These are phyloP conservation scores for Sporothrix sp. DNA, from an alignment of 2,329 filamentous ascomycete genomes.

Conservation along the genomic window DNA sequence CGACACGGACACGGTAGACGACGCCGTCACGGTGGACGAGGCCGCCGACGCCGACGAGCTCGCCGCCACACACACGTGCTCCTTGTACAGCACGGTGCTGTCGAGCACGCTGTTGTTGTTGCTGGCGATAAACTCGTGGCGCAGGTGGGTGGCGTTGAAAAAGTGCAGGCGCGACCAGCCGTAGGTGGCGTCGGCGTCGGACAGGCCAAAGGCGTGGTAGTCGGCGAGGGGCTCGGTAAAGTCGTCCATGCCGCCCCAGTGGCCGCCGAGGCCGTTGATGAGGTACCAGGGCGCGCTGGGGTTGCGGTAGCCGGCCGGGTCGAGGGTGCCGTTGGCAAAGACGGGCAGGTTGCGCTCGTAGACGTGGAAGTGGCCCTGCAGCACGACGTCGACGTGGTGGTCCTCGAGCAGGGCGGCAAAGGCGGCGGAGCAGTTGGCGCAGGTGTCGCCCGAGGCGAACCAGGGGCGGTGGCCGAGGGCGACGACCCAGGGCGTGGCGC, in stretches of 20 bases:
- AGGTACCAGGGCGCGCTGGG: conserved; percentile 19
- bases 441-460: conserved; percentile 25
- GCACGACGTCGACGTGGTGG: conserved; percentile 16
- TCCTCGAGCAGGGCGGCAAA: conserved; percentile 13
- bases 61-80: not conserved
- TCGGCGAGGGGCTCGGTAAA: conserved; percentile 7
- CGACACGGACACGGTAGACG: not conserved
- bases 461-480: conserved; percentile 40
- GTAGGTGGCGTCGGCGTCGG: conserved; percentile 25
- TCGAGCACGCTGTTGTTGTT: conserved; percentile 24
- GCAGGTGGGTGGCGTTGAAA: conserved; percentile 31
- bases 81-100: conserved; percentile 23
- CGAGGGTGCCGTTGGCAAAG: conserved; percentile 9
- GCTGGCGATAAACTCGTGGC: conserved; percentile 27
- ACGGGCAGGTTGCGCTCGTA: conserved; percentile 21
- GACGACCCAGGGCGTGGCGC: conserved; percentile 40
- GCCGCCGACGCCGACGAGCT: not conserved
- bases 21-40: not conserved
- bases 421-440: conserved; percentile 6
- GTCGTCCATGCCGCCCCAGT: conserved; percentile 21
- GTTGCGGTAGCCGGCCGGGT: conserved; percentile 21
- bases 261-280: conserved; percentile 21
- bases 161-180: conserved; percentile 31
- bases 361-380: conserved; percentile 18
- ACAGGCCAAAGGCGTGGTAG: conserved; percentile 22